A percentile compares a stretch with the other conserved stretches of the same genome.
phyloP scores from a whole-genome alignment of 495 filamentous ascomycete genomes.

The Tricharina praecox region DNA sequence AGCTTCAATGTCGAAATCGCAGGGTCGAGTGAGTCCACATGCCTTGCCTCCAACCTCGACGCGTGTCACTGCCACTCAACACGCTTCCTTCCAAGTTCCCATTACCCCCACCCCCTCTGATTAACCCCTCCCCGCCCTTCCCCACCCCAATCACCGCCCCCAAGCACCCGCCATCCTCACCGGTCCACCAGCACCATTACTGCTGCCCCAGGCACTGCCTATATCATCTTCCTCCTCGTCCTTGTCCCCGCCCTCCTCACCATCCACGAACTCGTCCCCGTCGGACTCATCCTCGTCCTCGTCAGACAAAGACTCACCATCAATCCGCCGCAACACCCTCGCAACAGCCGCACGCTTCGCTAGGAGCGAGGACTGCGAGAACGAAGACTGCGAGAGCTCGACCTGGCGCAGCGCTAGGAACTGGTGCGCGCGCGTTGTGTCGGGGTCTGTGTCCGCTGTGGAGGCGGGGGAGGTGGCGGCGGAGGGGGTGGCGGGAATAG shows the following conservation, averaged over 20 bases:
- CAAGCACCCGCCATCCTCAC: not conserved
- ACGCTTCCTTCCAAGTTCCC: no score
- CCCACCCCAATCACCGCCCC: not conserved
- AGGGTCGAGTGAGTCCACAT: no score
- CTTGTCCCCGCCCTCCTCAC: not conserved
- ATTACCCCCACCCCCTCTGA: no score
- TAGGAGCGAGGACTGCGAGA: no score
- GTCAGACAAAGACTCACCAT: no score
- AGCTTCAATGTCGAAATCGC: no score
- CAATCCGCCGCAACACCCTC: slow-evolving; percentile 2
- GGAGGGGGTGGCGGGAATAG: no score
- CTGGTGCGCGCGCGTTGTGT: slow-evolving; percentile 5
- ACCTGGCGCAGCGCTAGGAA: slow-evolving; percentile 10
- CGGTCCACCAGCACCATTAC: not conserved
- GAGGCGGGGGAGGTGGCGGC: not conserved
- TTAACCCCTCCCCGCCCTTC: no score
- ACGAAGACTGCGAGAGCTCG: not conserved
- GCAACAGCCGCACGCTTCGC: slow-evolving; percentile 6
- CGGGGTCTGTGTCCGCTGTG: slow-evolving; percentile 3
- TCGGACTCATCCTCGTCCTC: no score
- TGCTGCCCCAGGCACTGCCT: not conserved
- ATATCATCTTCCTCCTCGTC: not conserved
- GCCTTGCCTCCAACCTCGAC: no score
- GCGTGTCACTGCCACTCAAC: no score
- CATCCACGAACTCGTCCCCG: no score